These are phyloP conservation scores for Microstegium vimineum DNA, from an alignment of 176 grass and related monocot species.

Conservation along the genomic window DNA sequence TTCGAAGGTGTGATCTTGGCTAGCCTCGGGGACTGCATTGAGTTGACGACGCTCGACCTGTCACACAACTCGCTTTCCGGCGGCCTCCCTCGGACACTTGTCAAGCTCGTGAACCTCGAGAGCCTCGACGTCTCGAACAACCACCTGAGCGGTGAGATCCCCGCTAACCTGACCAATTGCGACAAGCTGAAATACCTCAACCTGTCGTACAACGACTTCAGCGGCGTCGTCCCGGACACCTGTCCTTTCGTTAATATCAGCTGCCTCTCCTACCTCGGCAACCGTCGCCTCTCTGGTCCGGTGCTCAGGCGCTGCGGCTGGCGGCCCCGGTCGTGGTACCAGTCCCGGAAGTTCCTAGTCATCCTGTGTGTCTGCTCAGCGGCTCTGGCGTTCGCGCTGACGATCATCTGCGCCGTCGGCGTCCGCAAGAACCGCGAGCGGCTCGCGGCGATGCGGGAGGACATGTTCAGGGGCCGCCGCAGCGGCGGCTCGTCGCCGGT, in stretches of 20 bases:
- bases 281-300: slow-evolving; percentile 50
- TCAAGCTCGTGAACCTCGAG: slow-evolving; percentile 38
- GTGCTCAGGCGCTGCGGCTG: slow-evolving; percentile 24
- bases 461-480: slow-evolving; percentile 22
- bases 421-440: slow-evolving; percentile 42
- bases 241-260: slow-evolving; percentile 49
- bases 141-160: slow-evolving; percentile 61
- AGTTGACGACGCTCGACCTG: slow-evolving; percentile 61
- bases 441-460: slow-evolving; percentile 20
- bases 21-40: slow-evolving; percentile 31
- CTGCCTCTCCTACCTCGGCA: slow-evolving; percentile 59
- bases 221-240: slow-evolving; percentile 45
- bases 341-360: slow-evolving; percentile 53
- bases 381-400: slow-evolving; percentile 41
- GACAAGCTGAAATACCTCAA: slow-evolving; percentile 44
- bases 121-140: slow-evolving; percentile 76
- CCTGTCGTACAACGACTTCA: slow-evolving; percentile 77
- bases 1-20: slow-evolving; percentile 38
- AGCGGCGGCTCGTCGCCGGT: slow-evolving; percentile 42
- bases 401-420: slow-evolving; percentile 42
- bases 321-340: slow-evolving; percentile 19
- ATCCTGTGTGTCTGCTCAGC: slow-evolving; percentile 30
- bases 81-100: slow-evolving; percentile 23
- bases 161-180: slow-evolving; percentile 46
- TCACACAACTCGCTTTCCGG: slow-evolving; percentile 70